Conservation (phyloP, 257 asterid genomes). For the Oldenlandia corymbosa region DNA sequence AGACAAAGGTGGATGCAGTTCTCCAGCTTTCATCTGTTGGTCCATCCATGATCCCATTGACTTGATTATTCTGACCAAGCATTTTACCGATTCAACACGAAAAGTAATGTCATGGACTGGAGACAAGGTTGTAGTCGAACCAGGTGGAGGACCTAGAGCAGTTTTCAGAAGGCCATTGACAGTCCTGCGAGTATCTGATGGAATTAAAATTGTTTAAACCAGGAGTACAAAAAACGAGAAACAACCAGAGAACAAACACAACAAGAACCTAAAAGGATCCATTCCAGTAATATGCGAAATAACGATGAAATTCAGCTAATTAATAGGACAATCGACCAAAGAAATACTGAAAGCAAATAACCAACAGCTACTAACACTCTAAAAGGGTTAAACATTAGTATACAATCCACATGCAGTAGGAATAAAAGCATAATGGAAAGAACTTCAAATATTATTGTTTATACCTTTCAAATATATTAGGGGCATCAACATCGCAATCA, state of each 20-base stretch:
- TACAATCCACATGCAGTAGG: background rate
- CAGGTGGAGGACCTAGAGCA: slow-evolving; percentile 96
- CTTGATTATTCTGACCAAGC: slow-evolving; percentile 79
- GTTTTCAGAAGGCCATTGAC: slow-evolving; percentile 96
- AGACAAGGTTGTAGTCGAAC: slow-evolving; percentile 79
- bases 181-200: slow-evolving; percentile 75
- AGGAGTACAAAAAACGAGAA: slow-evolving; percentile 4
- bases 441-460: background rate
- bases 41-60: slow-evolving; percentile 99
- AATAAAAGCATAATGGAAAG: background rate
- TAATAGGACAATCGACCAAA: background rate
- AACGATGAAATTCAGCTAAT: background rate
- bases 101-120: slow-evolving; percentile 88
- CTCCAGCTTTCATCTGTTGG: slow-evolving; percentile 87
- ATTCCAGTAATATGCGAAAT: no score
- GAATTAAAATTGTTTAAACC: slow-evolving; percentile 33
- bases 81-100: slow-evolving; percentile 94
- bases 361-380: background rate
- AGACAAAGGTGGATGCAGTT: slow-evolving; percentile 39
- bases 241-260: slow-evolving; percentile 8
- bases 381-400: background rate
- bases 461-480: slow-evolving; percentile 95
- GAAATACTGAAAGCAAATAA: background rate
- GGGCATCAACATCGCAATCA: slow-evolving; percentile 98
- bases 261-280: background rate